Percentiles rank a stretch among this genome's conserved stretches.
Conservation (phyloP, 768 basidiomycete genomes). For the Trametes cinnabarina region DNA sequence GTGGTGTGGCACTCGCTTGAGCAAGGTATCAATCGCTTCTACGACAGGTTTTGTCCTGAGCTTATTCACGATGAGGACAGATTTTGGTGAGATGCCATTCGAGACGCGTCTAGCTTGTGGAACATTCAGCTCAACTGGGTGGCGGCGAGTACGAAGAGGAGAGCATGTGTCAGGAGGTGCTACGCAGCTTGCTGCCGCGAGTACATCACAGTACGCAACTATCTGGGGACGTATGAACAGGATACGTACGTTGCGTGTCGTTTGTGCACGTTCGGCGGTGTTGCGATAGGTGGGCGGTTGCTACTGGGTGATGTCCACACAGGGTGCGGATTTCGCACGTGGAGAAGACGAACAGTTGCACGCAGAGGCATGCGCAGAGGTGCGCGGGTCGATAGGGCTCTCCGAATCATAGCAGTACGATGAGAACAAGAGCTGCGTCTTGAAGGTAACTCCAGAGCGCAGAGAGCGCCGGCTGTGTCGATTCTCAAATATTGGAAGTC, state of each 20-base stretch:
- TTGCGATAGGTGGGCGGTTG: not conserved
- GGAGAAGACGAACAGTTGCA: not conserved
- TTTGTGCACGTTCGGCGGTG: not conserved
- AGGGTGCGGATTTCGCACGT: not conserved
- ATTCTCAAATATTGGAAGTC: too few species aligned
- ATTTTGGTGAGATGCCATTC: constrained; percentile 42
- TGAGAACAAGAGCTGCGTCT: too few species aligned
- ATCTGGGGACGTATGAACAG: not conserved
- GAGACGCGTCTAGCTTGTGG: constrained; percentile 18
- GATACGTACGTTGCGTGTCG: constrained; percentile 14
- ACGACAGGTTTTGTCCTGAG: constrained; percentile 75
- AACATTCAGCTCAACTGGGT: not conserved
- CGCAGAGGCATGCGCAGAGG: not conserved
- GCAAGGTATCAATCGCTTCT: constrained; percentile 70
- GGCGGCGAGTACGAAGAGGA: too few species aligned
- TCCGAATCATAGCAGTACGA: not conserved
- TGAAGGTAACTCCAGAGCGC: too few species aligned
- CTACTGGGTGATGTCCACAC: too few species aligned
- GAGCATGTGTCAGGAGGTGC: not conserved
- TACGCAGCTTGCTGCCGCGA: too few species aligned
- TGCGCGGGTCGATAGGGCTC: not conserved
- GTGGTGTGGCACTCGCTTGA: constrained; percentile 46
- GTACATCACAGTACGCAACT: not conserved
- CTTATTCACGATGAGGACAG: constrained; percentile 79
- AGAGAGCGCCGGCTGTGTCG: too few species aligned